A percentile compares a stretch with the other conserved stretches of the same genome.
Conservation (phyloP, 768 basidiomycete species). For the Fistulinella prunicolor region DNA sequence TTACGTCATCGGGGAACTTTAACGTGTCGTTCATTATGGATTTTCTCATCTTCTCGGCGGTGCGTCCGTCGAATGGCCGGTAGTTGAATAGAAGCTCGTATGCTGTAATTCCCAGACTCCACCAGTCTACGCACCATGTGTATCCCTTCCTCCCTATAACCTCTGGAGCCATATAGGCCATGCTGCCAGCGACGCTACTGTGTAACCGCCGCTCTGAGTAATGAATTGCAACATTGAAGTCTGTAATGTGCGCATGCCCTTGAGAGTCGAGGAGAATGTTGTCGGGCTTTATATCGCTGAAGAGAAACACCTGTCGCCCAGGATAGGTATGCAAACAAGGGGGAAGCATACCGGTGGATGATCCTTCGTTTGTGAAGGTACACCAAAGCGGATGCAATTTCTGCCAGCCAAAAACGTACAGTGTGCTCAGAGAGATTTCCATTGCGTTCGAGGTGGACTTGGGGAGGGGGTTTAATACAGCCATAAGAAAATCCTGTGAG, state of each 20-base stretch:
- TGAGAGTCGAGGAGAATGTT: conserved; percentile 92
- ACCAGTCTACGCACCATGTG: conserved; percentile 92
- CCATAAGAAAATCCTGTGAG: not conserved
- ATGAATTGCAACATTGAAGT: conserved; percentile 99
- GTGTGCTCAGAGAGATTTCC: conserved; percentile 63
- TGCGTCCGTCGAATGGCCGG: conserved; percentile 90
- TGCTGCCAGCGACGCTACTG: conserved; percentile 93
- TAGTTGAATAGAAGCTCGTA: conserved; percentile 84
- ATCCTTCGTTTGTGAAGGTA: conserved; percentile 92
- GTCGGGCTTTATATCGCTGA: conserved; percentile 93
- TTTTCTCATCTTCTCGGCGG: conserved; percentile 82
- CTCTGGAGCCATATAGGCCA: conserved; percentile 99
- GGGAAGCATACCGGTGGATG: conserved; percentile 76
- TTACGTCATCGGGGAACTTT: conserved; percentile 69
- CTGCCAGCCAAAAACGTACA: conserved; percentile 87
- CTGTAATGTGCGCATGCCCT: conserved; percentile 95
- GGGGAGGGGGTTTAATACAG: not conserved
- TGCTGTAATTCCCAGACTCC: conserved; percentile 88
- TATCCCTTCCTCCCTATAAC: conserved; percentile 92
- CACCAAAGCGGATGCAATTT: conserved; percentile 78
- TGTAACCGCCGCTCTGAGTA: conserved; percentile 87
- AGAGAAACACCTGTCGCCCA: conserved; percentile 6
- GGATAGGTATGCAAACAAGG: not conserved
- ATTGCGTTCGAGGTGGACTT: conserved; percentile 83
- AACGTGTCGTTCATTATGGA: conserved; percentile 81